These are phyloP conservation scores for Geoglossum glabrum DNA, from an alignment of 495 filamentous ascomycete species.

Conservation along the genomic window DNA sequence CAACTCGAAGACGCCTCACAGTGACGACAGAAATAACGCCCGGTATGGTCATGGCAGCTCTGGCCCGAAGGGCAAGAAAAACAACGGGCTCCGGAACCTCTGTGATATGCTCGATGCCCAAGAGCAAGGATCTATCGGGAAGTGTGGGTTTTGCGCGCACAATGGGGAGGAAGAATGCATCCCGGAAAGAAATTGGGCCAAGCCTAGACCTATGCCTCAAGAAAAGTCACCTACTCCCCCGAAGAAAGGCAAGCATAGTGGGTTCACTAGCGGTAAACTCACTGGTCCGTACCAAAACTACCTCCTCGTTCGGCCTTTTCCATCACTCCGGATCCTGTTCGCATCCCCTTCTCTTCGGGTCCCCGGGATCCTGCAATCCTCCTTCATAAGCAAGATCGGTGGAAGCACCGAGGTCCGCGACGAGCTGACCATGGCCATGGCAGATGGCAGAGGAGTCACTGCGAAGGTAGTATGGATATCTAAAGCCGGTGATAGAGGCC, in stretches of 20 bases:
- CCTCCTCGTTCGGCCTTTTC: slow-evolving; percentile 39
- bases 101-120: slow-evolving; percentile 39
- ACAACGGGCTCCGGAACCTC: slow-evolving; percentile 34
- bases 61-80: slow-evolving; percentile 11
- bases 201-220: slow-evolving; percentile 21
- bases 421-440: slow-evolving; percentile 32
- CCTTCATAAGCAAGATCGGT: slow-evolving; percentile 39
- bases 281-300: slow-evolving; percentile 31
- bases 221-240: slow-evolving; percentile 11
- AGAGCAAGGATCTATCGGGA: slow-evolving; percentile 37
- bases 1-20: slow-evolving; percentile 9
- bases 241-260: neutral
- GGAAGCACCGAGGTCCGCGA: slow-evolving; percentile 30
- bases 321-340: slow-evolving; percentile 43
- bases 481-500: slow-evolving; percentile 23
- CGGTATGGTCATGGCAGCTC: neutral
- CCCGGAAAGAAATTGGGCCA: slow-evolving; percentile 15
- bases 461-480: slow-evolving; percentile 40
- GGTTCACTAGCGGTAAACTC: slow-evolving; percentile 13
- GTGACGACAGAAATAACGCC: neutral
- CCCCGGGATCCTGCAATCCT: slow-evolving; percentile 42
- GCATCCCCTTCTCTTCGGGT: slow-evolving; percentile 41
- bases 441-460: slow-evolving; percentile 34
- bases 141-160: slow-evolving; percentile 34
- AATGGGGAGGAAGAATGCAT: slow-evolving; percentile 23